Evolutionary conservation across 2,329 filamentous ascomycete species (phyloP), one percentile per base, ranked within the genome.

Genomic region (Cladosporium sp.): DNA sequence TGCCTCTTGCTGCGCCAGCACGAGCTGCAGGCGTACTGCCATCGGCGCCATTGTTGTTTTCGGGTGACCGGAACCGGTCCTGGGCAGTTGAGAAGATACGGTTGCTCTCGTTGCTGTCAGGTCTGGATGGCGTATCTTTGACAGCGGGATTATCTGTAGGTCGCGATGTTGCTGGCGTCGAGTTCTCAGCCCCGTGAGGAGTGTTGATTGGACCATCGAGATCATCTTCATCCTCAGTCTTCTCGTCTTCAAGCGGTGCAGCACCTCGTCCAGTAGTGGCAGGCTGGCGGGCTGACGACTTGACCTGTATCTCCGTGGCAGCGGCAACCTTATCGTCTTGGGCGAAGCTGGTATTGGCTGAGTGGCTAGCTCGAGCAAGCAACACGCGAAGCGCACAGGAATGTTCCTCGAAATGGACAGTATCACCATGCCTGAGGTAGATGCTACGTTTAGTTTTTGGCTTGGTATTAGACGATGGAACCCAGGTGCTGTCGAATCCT

Each of bases 371-470:
- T 21, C 2, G 26, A n/a, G 16, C 28, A 18, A 30, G 26, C 25
- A 28, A 54, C 8, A 54, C n/a, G 6, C 18, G 51, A 21, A 54
- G 1, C 1, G 51, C 51, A n/a, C 51, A 54, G 5, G 51, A 21
- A 13, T 51, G 14, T 2, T 53, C 46, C 1, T 49, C 30, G 21
- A 65, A 59, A 5, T 32, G 11, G 5, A 65, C 46, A 10, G 56
- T 59, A n/a, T 65, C 63, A 21, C 43, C 8, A 16, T 49, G 43
- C 13, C 63, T 51, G 43, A 65, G 63, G 43, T 36, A 59, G 56
- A 65, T 65, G 13, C 30, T 1, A 2, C 49, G 60, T 18, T 18
- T 1, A 3, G 5, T 58, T 14, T 25, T 25, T 14, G 34, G 21
- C 5, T 30, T 8, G 30, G n/a, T 57, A 4, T 14, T 21, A 13